Conservation (phyloP, 345 rosid genomes). For the Triadica sebifera region DNA sequence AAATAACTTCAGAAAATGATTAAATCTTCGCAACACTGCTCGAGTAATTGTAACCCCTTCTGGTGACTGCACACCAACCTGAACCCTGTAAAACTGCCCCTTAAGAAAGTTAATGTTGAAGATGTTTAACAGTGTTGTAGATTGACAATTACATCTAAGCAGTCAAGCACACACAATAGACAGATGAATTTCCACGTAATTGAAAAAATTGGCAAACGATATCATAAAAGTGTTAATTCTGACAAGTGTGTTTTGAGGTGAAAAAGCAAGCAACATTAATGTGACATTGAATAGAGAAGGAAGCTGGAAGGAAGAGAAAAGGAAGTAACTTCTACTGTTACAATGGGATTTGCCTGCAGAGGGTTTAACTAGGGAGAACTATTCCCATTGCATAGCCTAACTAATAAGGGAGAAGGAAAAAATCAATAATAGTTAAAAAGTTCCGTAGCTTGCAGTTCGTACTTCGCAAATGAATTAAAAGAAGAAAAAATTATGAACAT, state of each 20-base stretch:
- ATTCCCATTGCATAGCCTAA: background rate
- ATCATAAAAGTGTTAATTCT: background rate
- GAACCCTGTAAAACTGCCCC: slow-evolving; percentile 99
- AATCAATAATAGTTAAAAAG: background rate
- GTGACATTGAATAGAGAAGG: background rate
- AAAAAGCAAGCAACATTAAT: background rate
- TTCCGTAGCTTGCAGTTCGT: background rate
- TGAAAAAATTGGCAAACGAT: background rate
- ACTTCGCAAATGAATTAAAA: background rate
- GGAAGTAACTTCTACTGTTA: background rate
- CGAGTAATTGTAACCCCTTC: slow-evolving; percentile 71
- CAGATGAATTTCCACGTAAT: background rate
- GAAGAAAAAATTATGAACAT: background rate
- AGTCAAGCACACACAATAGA: background rate
- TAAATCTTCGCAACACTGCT: slow-evolving; percentile 86
- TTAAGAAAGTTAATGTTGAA: slow-evolving; percentile 46
- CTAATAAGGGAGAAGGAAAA: background rate
- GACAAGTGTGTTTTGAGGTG: background rate
- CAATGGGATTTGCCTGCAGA: background rate
- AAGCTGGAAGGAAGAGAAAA: background rate
- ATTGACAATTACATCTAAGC: background rate
- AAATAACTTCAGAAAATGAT: slow-evolving; percentile 83
- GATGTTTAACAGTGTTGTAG: slow-evolving; percentile 5
- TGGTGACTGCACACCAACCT: slow-evolving; percentile 86
- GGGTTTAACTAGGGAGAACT: background rate